Percentiles rank a stretch among this genome's conserved stretches.
Evolutionary conservation across 116 monocot genomes (phyloP).

Genomic region (Dioscorea cayenensis): DNA sequence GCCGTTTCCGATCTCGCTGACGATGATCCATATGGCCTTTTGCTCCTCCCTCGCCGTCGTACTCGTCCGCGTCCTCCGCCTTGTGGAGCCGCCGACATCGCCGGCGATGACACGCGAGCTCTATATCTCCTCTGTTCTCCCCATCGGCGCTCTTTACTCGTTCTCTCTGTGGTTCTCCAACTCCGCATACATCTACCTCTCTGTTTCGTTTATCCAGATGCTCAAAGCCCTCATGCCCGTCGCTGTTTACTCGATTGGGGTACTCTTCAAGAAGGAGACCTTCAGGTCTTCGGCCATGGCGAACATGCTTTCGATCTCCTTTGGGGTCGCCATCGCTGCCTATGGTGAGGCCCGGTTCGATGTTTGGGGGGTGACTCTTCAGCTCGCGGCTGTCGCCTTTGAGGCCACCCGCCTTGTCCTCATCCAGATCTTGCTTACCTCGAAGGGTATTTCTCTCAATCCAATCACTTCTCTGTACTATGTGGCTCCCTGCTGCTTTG

Average conservation of each 20-base stretch:
- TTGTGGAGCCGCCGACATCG: conserved; percentile 53
- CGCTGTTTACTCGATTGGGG: conserved; percentile 63
- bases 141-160: conserved; percentile 65
- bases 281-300: conserved; percentile 37
- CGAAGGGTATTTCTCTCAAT: conserved; percentile 57
- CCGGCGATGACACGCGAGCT: conserved; percentile 57
- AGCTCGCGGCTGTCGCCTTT: conserved; percentile 64
- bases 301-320: conserved; percentile 75
- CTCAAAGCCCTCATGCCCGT: conserved; percentile 81
- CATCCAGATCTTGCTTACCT: conserved; percentile 64
- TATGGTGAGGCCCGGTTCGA: conserved; percentile 76
- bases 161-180: conserved; percentile 71
- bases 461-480: conserved; percentile 70
- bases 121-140: conserved; percentile 47
- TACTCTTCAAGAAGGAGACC: conserved; percentile 56
- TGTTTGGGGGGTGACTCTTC: conserved; percentile 42
- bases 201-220: conserved; percentile 80
- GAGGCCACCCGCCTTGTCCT: conserved; percentile 64
- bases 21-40: conserved; percentile 70
- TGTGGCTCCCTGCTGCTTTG: conserved; percentile 60
- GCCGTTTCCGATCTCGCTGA: conserved; percentile 70
- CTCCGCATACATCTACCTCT: conserved; percentile 75
- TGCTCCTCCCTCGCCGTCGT: conserved; percentile 54
- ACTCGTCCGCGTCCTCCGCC: conserved; percentile 47
- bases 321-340: conserved; percentile 74